phyloP scores from a whole-genome alignment of 169 alveolate genomes.

The Eimeria tenella region DNA sequence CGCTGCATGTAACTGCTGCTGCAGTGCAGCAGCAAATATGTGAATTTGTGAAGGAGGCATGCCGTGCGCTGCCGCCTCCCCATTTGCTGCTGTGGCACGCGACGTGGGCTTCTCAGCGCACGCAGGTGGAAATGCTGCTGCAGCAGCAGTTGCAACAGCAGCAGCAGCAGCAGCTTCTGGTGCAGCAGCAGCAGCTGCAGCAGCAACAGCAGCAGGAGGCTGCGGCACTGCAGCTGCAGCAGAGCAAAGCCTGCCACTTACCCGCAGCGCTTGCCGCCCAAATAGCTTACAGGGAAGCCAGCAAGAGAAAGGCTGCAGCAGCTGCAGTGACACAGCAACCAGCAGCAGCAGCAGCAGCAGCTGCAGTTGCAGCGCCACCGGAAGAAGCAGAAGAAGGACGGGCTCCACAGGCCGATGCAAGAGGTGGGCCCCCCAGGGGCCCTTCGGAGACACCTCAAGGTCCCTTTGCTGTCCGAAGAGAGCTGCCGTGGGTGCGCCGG shows the following conservation, averaged over 20 bases:
- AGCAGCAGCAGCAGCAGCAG: background rate
- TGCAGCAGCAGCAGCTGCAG: background rate
- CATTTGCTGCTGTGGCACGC: slow-evolving; percentile 6
- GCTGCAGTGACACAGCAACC: background rate
- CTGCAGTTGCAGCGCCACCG: background rate
- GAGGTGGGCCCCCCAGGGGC: background rate
- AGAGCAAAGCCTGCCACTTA: background rate
- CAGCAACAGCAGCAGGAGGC: background rate
- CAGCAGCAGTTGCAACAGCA: background rate
- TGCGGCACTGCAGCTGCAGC: background rate
- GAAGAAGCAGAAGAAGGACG: background rate
- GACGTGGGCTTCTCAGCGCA: background rate
- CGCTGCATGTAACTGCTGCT: background rate
- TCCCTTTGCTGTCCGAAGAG: background rate
- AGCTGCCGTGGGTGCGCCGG: background rate
- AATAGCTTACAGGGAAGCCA: background rate
- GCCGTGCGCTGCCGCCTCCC: background rate
- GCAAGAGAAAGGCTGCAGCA: background rate
- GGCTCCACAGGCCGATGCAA: background rate
- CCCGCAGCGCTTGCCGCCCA: background rate
- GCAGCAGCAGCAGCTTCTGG: background rate
- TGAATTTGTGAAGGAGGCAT: background rate
- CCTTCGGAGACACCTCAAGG: background rate
- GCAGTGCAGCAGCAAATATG: background rate
- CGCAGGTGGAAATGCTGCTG: background rate